Base-by-base conservation (phyloP, 495 filamentous ascomycete genomes). In the Aspergillus affinis region DNA sequence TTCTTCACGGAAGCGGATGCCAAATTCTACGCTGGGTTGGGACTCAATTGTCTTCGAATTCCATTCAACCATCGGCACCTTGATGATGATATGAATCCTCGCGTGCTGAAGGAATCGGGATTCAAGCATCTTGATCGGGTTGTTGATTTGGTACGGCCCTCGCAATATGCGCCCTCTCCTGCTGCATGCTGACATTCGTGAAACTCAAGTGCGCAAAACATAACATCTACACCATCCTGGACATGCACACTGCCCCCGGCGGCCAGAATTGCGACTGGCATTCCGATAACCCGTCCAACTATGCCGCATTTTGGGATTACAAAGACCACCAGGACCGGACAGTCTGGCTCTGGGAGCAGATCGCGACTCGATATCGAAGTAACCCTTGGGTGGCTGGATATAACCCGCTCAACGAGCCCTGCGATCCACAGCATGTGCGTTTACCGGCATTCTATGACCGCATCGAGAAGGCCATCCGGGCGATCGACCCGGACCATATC, bases 241-340 rank as follows among this genome's bases (percentile, higher is more conserved):
- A 88, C 64, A 76, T 89, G 75, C 86, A 88, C 65, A 77, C 86
- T 19, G 80, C 78, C 4, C 86, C 86, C 6, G 85, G 86, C 4
- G 84, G 84, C 4, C 86, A 89, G 62, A 88, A 87, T 60, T 79
- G 75, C 27, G 86, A 85, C 63, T 88, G 86, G 86, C 86, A 89
- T 65, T 80, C 76, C 2, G 86, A 89, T 60, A 78, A 78, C 36
- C 74, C 73, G 10, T 76, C 79, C 41, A 72, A 76, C 61, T 74
- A 83, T 54, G 84, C 85, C 3, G 73, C 79, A 9, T 88, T 89
- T 69, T 88, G 86, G 86, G 79, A 86, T 6, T 82, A 83, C 66
- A 84, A 81, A 59, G 81, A 85, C 50, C 79, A 83, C 55, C 86
- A 88, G 62, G 83, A 88, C 64, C 74, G 83, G 2, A 80, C 78